Base-by-base conservation (phyloP, 2,329 filamentous ascomycete genomes). In the Pyrenophora teres region DNA sequence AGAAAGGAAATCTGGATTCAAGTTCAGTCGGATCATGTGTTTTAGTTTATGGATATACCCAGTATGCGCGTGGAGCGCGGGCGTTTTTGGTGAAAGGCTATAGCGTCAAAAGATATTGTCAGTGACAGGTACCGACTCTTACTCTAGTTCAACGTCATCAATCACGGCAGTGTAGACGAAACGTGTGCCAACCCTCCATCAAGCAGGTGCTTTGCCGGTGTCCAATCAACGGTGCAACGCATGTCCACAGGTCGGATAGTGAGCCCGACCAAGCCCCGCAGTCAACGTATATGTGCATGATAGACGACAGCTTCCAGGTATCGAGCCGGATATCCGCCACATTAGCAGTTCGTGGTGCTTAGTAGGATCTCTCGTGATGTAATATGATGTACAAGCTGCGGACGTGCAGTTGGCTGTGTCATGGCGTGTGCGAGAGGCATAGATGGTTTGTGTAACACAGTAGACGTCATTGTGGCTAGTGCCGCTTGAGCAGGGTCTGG, bases 401-500 rank as follows among this genome's bases (percentile, higher is more conserved):
- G 36, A 50, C 10, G 40, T 15, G 15, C 19, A 18, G 35, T 19
- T 12, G 12, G 31, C 7, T 42, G 15, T 39, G 37, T 7, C 19
- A 25, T 33, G 6, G 4, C 8, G 2, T 25, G 23, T 25, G 23
- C 8, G 15, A 18, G 10, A 23, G 37, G 18, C 19, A 18, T 21
- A 31, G 8, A 31, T 19, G 13, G 10, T 9, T 9, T 16, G 23
- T 23, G 16, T 38, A 36, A 21, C 45, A 30, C 25, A 16, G 43
- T n/a, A 46, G 46, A 58, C 56, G 56, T 58, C 56, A 58, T 49
- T 36, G 54, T 50, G 52, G 56, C 52, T 50, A 46, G 47, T 15
- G 25, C 37, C 33, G 41, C 43, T 45, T 43, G 46, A 37, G 33
- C 46, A 49, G 49, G 52, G 53, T 47, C 37, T 30, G 21, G 12